Evolutionary conservation across 2,329 filamentous ascomycete species (phyloP), one percentile per base, ranked within the genome.

Genomic region (Podosphaera aphanis): DNA sequence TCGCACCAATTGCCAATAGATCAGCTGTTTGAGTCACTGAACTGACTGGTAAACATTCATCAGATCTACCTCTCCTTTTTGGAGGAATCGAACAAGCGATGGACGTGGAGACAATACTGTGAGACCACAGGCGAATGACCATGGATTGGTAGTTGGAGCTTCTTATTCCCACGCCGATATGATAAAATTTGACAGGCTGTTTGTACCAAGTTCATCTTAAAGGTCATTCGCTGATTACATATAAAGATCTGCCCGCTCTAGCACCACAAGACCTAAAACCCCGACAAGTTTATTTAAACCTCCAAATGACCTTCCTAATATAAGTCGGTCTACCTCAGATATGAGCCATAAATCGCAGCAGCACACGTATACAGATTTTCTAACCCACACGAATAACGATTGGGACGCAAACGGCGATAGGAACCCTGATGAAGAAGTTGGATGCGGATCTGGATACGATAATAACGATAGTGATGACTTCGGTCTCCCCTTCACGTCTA

Each of bases 141-240:
- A 76, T 44, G 74, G 68, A 56, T 73, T 88, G 50, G 82, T 98
- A 31, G 81, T 95, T 49, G 90, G 90, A 54, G 90, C 90, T 47
- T 80, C 86, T 40, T 98, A 98, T 61, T 95, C 90, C 13, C 90
- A 98, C 63, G 83, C 88, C 23, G 86, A 95, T 64, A 83, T 93
- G 59, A 70, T 94, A 55, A 93, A 88, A 62, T 80, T 88, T 57
- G 83, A 84, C 57, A 74, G 77, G 23, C 56, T 88, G 83, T 90
- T 71, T 53, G 71, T 62, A 27, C 47, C 43, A 45, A 29, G 27
- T 36, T 15, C 29, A 13, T 6, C 15, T 8, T 6, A 39, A n/a
- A 16, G 21, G 27, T 25, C 27, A 33, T 18, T 20, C 3, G 25
- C 40, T 41, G 44, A 46, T 43, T 33, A 51, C 29, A 49, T 43